Evolutionary conservation across 441 rosid genomes (phyloP).

Genomic region (Aquilaria agallochum): DNA sequence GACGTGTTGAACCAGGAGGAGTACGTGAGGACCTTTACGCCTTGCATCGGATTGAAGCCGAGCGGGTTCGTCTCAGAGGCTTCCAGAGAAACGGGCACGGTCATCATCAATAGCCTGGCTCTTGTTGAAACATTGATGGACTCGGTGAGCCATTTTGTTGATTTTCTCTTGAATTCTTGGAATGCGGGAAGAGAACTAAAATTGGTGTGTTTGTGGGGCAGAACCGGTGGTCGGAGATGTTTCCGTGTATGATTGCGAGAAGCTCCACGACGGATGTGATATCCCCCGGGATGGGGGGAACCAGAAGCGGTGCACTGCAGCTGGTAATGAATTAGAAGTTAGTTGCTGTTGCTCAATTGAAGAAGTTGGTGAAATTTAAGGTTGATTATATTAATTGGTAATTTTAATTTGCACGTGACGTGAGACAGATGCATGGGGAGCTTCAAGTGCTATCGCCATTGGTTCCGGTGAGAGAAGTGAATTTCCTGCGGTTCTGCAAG

Average conservation of each 20-base stretch:
- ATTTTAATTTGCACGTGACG: no score
- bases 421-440: slow-evolving; percentile 80
- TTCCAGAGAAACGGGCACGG: slow-evolving; percentile 71
- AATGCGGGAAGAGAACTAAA: no score
- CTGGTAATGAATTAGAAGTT: slow-evolving; percentile 11
- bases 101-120: slow-evolving; percentile 81
- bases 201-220: neutral
- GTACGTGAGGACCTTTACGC: slow-evolving; percentile 49
- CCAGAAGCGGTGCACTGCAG: slow-evolving; percentile 52
- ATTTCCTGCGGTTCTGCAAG: slow-evolving; percentile 87
- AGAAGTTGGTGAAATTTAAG: neutral
- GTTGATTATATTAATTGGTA: neutral
- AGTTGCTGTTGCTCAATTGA: neutral
- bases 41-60: slow-evolving; percentile 57
- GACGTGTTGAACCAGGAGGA: slow-evolving; percentile 69
- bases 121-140: slow-evolving; percentile 92
- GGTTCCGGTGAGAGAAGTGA: slow-evolving; percentile 82
- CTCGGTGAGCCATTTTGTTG: slow-evolving; percentile 39
- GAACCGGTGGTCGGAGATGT: slow-evolving; percentile 62
- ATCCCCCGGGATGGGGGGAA: slow-evolving; percentile 47
- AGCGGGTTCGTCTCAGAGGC: slow-evolving; percentile 70
- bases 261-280: slow-evolving; percentile 38
- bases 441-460: slow-evolving; percentile 82
- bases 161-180: no score
- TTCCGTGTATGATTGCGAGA: slow-evolving; percentile 49